These are phyloP conservation scores for Allium fistulosum DNA, from an alignment of 106 monocot species.

Conservation along the genomic window DNA sequence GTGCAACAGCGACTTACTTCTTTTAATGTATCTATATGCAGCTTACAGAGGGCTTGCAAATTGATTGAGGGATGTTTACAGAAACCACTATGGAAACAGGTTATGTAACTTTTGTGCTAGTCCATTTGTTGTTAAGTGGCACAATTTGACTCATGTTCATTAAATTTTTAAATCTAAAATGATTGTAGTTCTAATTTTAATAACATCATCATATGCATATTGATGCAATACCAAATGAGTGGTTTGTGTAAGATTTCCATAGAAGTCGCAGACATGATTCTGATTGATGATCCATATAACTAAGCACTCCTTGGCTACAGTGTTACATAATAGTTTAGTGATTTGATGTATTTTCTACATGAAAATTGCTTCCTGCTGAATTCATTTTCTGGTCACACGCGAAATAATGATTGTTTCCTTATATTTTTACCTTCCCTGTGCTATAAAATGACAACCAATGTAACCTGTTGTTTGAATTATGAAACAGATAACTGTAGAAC, in stretches of 20 bases:
- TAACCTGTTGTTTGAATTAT: too few relatives aligned
- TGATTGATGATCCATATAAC: not conserved
- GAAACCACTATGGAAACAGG: conserved; percentile 95
- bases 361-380: too few relatives aligned
- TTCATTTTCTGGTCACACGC: too few relatives aligned
- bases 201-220: not conserved
- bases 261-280: not conserved
- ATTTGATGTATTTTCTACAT: too few relatives aligned
- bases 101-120: conserved; percentile 11
- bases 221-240: not conserved
- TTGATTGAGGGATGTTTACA: conserved; percentile 40
- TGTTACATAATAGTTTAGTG: too few relatives aligned
- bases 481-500: too few relatives aligned
- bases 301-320: too few relatives aligned
- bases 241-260: not conserved
- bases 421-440: too few relatives aligned
- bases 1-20: too few relatives aligned
- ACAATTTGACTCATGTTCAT: not conserved
- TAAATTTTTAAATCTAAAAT: not conserved
- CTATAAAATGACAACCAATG: too few relatives aligned
- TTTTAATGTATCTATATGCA: conserved; percentile 10
- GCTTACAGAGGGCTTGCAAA: conserved; percentile 72
- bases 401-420: too few relatives aligned
- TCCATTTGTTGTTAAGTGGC: not conserved
- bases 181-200: not conserved